Evolutionary conservation across 306 rosid genomes (phyloP).

Genomic region (Rosa rugosa): DNA sequence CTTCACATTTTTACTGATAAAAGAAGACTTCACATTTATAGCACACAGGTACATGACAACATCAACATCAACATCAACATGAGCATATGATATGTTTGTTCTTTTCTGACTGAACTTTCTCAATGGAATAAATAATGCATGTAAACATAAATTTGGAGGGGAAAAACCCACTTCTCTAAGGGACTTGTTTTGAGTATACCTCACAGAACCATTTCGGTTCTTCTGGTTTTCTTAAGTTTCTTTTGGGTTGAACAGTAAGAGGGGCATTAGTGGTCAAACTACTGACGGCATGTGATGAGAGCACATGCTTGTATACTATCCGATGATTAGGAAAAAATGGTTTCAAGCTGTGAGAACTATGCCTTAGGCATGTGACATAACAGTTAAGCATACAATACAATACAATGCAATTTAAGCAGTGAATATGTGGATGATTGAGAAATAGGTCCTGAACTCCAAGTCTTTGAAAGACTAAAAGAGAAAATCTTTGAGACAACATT

Average conservation of each 20-base stretch:
- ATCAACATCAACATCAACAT: background rate
- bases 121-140: background rate
- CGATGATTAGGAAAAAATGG: background rate
- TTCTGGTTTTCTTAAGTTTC: background rate
- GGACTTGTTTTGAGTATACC: background rate
- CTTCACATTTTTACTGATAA: background rate
- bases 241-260: background rate
- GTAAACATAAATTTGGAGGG: background rate
- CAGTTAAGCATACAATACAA: background rate
- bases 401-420: background rate
- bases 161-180: background rate
- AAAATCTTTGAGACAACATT: background rate
- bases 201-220: background rate
- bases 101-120: background rate
- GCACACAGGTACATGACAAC: background rate
- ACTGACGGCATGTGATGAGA: background rate
- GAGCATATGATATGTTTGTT: background rate
- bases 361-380: background rate
- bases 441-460: background rate
- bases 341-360: background rate
- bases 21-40: background rate
- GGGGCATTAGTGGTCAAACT: background rate
- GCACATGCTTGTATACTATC: background rate
- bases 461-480: background rate
- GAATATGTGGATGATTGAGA: background rate